phyloP scores from a whole-genome alignment of 31 red algal species.

The Bonnemaisonia californica region DNA sequence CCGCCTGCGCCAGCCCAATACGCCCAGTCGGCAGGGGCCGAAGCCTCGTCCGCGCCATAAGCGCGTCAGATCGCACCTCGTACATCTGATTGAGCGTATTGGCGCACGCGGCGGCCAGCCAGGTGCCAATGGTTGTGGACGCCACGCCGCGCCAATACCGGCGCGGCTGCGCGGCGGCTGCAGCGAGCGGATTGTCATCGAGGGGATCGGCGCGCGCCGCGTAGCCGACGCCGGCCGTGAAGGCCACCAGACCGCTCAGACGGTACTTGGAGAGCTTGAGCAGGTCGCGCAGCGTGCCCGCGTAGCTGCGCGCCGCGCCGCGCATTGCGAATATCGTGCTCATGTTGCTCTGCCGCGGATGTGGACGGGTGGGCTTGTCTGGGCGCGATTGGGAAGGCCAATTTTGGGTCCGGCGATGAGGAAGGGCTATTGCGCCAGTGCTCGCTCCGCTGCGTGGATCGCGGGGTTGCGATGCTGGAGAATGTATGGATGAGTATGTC shows the following conservation, averaged over 20 bases:
- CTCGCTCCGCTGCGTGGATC: too few relatives aligned
- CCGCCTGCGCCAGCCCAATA: conserved; percentile 52
- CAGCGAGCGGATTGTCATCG: background rate
- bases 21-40: conserved; percentile 85
- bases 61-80: conserved; percentile 75
- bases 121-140: conserved; percentile 60
- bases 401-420: too few relatives aligned
- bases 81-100: conserved; percentile 94
- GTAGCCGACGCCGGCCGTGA: conserved; percentile 81
- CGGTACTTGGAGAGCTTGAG: conserved; percentile 89
- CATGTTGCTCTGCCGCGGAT: too few relatives aligned
- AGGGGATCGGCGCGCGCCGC: conserved; percentile 25
- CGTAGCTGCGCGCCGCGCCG: background rate
- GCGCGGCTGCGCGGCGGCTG: background rate
- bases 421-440: too few relatives aligned
- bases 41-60: conserved; percentile 79
- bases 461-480: too few relatives aligned
- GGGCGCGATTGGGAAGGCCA: too few relatives aligned
- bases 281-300: conserved; percentile 22
- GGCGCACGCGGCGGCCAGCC: conserved; percentile 77
- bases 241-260: conserved; percentile 78
- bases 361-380: too few relatives aligned
- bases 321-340: background rate
- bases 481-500: too few relatives aligned
- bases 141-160: conserved; percentile 1